These are phyloP conservation scores for Cercospora sp. DNA, from an alignment of 2,329 filamentous ascomycete genomes.

Conservation along the genomic window DNA sequence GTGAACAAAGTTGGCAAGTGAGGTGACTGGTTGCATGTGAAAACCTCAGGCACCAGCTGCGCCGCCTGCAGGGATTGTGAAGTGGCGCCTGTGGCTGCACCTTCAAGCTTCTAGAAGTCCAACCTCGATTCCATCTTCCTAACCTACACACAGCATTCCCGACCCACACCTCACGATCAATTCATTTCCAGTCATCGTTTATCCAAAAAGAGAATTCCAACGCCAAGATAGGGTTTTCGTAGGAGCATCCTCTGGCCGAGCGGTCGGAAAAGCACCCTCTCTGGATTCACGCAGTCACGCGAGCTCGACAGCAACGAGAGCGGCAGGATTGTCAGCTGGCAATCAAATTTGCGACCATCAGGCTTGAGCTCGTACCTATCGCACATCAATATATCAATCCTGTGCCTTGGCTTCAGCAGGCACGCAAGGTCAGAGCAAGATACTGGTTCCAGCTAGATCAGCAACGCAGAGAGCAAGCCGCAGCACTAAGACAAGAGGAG, in stretches of 20 bases:
- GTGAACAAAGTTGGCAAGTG: neutral
- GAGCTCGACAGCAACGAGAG: conserved; percentile 2
- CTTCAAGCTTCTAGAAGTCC: conserved; percentile 11
- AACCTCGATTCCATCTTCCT: neutral
- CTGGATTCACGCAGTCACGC: conserved; percentile 7
- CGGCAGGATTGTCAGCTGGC: too few relatives aligned
- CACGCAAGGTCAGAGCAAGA: neutral
- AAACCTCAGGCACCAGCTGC: neutral
- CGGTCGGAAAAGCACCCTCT: neutral
- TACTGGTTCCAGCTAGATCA: neutral
- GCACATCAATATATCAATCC: too few relatives aligned
- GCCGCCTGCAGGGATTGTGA: neutral
- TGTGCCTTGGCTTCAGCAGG: neutral
- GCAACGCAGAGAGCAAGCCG: neutral
- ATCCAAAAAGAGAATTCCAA: neutral
- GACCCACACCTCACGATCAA: neutral
- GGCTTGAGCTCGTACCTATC: too few relatives aligned
- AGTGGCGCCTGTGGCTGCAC: conserved; percentile 2
- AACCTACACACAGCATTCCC: too few relatives aligned
- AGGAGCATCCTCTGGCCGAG: conserved; percentile 7
- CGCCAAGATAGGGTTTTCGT: neutral
- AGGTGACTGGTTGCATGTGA: neutral
- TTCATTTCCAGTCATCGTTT: neutral
- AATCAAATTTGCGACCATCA: too few relatives aligned
- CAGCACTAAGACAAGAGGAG: neutral